Conservation (phyloP, 2,329 filamentous ascomycete genomes). For the Pseudogymnoascus sp. region DNA sequence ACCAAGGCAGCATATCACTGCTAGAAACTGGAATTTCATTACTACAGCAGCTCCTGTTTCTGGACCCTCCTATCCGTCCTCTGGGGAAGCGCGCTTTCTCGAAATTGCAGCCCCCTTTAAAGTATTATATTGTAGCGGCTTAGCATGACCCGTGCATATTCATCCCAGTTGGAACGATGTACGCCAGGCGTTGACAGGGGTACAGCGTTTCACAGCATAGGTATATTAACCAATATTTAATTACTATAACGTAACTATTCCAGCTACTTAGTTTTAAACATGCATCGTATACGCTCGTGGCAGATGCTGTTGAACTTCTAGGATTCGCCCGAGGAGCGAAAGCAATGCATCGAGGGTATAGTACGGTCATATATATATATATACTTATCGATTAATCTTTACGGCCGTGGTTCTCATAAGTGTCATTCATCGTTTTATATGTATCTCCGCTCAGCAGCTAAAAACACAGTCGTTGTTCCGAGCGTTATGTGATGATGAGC, state of each 20-base stretch:
- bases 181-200: too few species aligned
- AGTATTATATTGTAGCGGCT: too few species aligned
- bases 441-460: not conserved
- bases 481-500: conserved; percentile 1
- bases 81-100: too few species aligned
- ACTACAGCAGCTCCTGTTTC: too few species aligned
- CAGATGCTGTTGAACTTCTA: not conserved
- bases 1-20: too few species aligned
- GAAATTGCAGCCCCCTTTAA: too few species aligned
- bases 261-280: not conserved
- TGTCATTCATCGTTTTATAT: not conserved
- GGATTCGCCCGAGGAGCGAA: not conserved
- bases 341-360: not conserved
- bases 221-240: not conserved
- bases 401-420: not conserved
- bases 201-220: too few species aligned
- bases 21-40: too few species aligned
- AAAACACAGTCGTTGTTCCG: not conserved
- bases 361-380: not conserved
- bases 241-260: not conserved
- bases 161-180: too few species aligned
- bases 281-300: not conserved
- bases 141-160: too few species aligned
- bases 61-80: too few species aligned
- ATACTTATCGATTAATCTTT: not conserved